A percentile compares a stretch with the other conserved stretches of the same genome.
Evolutionary conservation across 1,284 basidiomycete species (phyloP).

Genomic region (Exobasidium rhododendri): DNA sequence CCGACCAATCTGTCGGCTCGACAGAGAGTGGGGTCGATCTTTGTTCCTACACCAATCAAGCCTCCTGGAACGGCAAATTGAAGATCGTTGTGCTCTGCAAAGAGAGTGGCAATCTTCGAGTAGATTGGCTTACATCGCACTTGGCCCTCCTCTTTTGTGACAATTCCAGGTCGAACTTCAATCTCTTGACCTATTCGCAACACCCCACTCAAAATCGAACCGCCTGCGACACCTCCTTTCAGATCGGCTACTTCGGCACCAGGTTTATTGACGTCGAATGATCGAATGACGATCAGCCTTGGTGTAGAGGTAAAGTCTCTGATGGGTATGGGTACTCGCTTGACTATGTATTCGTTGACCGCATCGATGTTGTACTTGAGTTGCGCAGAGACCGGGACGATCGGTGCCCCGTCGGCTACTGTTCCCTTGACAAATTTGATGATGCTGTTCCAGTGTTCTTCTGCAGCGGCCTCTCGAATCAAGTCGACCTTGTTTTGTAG

Average conservation of each 20-base stretch:
- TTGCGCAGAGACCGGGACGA: slow-evolving; percentile 97
- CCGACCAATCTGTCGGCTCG: slow-evolving; percentile 94
- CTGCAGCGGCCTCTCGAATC: slow-evolving; percentile 51
- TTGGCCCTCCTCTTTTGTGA: slow-evolving; percentile 90
- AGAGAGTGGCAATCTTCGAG: slow-evolving; percentile 81
- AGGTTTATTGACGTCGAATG: slow-evolving; percentile 99
- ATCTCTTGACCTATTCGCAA: slow-evolving; percentile 87
- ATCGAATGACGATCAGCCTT: slow-evolving; percentile 93
- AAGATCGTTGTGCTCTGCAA: slow-evolving; percentile 90
- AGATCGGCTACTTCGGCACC: slow-evolving; percentile 94
- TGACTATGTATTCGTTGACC: slow-evolving; percentile 98
- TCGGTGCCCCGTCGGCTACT: slow-evolving; percentile 91
- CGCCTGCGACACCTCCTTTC: slow-evolving; percentile 96
- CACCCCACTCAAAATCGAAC: slow-evolving; percentile 89
- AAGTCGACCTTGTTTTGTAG: slow-evolving; percentile 64
- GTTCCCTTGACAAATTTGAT: slow-evolving; percentile 60
- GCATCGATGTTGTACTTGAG: slow-evolving; percentile 99
- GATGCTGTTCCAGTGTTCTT: slow-evolving; percentile 54
- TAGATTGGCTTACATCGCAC: slow-evolving; percentile 92
- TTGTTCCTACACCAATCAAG: slow-evolving; percentile 94
- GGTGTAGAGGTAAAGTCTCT: slow-evolving; percentile 90
- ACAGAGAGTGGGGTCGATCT: slow-evolving; percentile 93
- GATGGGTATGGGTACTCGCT: slow-evolving; percentile 86
- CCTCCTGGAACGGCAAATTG: slow-evolving; percentile 96
- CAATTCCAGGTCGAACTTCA: slow-evolving; percentile 94